Percentiles rank a stretch among this genome's conserved stretches.
phyloP scores from a whole-genome alignment of 768 basidiomycete species.

The Boletus fagicola region DNA sequence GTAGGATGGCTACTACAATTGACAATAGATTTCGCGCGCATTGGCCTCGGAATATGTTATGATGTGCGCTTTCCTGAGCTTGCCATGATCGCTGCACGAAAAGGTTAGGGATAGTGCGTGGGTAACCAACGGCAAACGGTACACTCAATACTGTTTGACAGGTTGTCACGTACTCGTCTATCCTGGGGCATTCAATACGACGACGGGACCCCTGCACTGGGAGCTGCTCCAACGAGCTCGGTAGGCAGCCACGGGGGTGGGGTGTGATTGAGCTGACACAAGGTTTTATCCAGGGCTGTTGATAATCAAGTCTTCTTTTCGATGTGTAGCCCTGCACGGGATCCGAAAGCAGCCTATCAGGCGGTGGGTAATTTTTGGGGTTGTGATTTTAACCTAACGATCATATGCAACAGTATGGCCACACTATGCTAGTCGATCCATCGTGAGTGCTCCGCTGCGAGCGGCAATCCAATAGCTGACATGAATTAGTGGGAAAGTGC shows the following conservation, averaged over 20 bases:
- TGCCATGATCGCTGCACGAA: constrained; percentile 84
- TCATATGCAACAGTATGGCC: constrained; percentile 66
- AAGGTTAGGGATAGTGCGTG: constrained; percentile 48
- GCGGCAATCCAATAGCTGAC: constrained; percentile 5
- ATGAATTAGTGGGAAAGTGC: constrained; percentile 61
- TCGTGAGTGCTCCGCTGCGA: constrained; percentile 50
- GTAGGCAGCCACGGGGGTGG: constrained; percentile 35
- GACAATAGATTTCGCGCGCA: constrained; percentile 83
- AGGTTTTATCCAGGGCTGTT: constrained; percentile 61
- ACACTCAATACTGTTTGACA: constrained; percentile 29
- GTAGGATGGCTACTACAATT: not conserved
- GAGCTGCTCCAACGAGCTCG: constrained; percentile 83
- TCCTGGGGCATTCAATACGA: constrained; percentile 93
- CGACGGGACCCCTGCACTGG: constrained; percentile 97
- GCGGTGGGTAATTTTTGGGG: constrained; percentile 52
- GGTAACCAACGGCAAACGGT: not conserved
- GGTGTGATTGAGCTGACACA: constrained; percentile 6
- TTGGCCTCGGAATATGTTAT: constrained; percentile 96
- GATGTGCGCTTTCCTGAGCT: constrained; percentile 95
- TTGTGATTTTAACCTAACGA: not conserved
- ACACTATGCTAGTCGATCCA: constrained; percentile 89
- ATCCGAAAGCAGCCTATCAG: constrained; percentile 79
- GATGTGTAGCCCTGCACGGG: constrained; percentile 94
- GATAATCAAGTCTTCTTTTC: constrained; percentile 97
- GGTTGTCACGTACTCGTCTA: constrained; percentile 89